Conservation (phyloP, 257 asterid species). For the Cruciata laevipes region DNA sequence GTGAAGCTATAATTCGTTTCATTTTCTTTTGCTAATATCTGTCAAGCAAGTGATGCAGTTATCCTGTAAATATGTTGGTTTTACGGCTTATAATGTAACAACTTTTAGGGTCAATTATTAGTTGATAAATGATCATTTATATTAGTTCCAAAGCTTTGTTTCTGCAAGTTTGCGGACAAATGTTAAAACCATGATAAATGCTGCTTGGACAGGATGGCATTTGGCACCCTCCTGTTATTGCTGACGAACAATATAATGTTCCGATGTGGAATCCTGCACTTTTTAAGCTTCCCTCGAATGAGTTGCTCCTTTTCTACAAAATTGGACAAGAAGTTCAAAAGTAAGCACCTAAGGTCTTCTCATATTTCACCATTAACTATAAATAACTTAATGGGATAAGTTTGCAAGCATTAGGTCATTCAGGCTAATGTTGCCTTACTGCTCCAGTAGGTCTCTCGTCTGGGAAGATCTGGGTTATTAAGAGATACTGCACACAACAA, state of each 20-base stretch:
- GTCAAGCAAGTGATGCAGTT: background rate
- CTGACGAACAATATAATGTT: constrained; percentile 62
- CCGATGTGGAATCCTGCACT: constrained; percentile 97
- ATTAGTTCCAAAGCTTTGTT: background rate
- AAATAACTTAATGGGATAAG: background rate
- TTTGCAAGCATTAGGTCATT: background rate
- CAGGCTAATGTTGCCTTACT: too few species aligned
- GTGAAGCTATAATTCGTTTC: background rate
- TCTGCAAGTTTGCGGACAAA: background rate
- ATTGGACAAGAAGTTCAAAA: constrained; percentile 83
- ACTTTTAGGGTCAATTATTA: background rate
- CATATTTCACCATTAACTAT: background rate
- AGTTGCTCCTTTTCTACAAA: constrained; percentile 72
- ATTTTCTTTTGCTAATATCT: background rate
- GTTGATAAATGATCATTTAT: background rate
- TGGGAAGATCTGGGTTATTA: background rate
- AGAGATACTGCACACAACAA: background rate
- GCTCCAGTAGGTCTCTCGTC: background rate
- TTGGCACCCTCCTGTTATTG: constrained; percentile 74
- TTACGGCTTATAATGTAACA: background rate
- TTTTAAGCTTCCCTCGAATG: constrained; percentile 59
- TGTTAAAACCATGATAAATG: background rate
- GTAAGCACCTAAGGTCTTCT: constrained; percentile 37
- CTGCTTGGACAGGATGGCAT: constrained; percentile 49
- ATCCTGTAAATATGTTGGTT: background rate